Evolutionary conservation across 164 flowering plant genomes (phyloP).

Genomic region (Paratinospora sagittata): DNA sequence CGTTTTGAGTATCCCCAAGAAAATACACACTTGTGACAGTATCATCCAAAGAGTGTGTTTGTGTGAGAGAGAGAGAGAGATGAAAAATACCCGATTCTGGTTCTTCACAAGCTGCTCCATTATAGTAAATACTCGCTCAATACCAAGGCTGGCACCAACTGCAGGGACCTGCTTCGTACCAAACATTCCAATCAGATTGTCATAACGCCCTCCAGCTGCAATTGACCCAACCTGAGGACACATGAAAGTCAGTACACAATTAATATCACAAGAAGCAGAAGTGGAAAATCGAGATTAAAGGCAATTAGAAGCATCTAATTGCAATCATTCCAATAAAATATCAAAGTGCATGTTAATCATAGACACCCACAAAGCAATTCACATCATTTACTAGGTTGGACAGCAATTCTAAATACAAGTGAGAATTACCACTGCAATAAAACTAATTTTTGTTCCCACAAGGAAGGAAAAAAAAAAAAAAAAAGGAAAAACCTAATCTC

Average conservation of each 20-base stretch:
- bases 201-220: slow-evolving; percentile 98
- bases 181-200: slow-evolving; percentile 89
- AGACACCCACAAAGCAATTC: too few species aligned
- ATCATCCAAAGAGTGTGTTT: not conserved
- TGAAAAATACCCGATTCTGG: slow-evolving; percentile 58
- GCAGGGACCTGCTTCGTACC: slow-evolving; percentile 82
- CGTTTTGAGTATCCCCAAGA: not conserved
- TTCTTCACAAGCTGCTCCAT: slow-evolving; percentile 74
- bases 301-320: not conserved
- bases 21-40: not conserved
- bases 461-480: too few species aligned
- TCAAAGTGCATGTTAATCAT: too few species aligned
- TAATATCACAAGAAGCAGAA: not conserved
- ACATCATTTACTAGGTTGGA: not conserved
- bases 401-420: not conserved
- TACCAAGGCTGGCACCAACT: slow-evolving; percentile 91
- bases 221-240: slow-evolving; percentile 87
- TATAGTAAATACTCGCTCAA: slow-evolving; percentile 85
- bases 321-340: too few species aligned
- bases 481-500: too few species aligned
- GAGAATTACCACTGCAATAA: not conserved
- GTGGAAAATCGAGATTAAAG: not conserved
- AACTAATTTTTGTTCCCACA: not conserved
- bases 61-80: too few species aligned
- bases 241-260: not conserved